Evolutionary conservation across 208 protist species (phyloP).

Genomic region (Entamoeba histolytica): DNA sequence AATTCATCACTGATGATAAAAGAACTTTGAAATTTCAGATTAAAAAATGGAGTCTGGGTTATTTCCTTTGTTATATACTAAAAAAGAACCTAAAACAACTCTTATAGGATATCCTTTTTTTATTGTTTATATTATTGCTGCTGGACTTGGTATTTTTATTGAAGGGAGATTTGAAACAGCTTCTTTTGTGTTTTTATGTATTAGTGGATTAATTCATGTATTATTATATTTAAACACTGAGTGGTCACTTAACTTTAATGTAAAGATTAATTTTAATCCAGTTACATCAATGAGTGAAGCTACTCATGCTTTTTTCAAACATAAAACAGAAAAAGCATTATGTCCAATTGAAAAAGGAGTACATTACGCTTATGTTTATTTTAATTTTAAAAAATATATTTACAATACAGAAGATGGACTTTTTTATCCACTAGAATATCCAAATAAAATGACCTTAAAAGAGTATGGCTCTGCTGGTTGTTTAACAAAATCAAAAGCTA

Average conservation of each 20-base stretch:
- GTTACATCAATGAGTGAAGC: background rate
- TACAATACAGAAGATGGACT: background rate
- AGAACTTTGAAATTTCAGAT: too few species aligned
- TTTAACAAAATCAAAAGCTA: background rate
- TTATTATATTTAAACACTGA: background rate
- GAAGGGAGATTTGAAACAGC: background rate
- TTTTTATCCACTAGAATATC: background rate
- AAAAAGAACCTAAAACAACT: background rate
- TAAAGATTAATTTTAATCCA: background rate
- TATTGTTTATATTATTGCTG: background rate
- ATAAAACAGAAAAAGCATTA: background rate
- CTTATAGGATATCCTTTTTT: background rate
- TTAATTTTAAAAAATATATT: background rate
- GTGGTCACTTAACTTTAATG: background rate
- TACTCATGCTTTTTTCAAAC: background rate
- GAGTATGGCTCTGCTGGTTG: background rate
- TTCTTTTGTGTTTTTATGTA: background rate
- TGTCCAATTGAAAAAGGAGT: background rate
- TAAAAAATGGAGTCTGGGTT: background rate
- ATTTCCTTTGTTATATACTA: background rate
- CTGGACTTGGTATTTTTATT: background rate
- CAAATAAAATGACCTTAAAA: background rate
- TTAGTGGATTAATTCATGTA: background rate
- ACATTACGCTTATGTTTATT: background rate
- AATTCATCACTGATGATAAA: too few species aligned